These are phyloP conservation scores for Psidium guajava DNA, from an alignment of 345 rosid species.

Conservation along the genomic window DNA sequence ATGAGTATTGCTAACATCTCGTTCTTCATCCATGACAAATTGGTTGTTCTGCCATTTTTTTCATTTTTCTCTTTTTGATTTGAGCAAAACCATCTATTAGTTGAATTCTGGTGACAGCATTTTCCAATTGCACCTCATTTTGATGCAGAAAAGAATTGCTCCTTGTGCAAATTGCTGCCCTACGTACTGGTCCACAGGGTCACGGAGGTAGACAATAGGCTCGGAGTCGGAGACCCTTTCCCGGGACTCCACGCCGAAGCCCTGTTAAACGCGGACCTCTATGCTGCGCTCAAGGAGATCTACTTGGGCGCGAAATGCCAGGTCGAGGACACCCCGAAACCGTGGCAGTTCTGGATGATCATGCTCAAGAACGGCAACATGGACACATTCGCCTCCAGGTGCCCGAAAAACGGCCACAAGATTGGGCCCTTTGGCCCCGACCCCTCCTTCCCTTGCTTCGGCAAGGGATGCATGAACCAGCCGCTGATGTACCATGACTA, in stretches of 20 bases:
- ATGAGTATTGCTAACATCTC: neutral
- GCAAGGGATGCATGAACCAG: slow-evolving; percentile 77
- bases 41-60: neutral
- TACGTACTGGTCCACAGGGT: slow-evolving; percentile 42
- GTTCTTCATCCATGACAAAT: neutral
- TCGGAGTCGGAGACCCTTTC: slow-evolving; percentile 32
- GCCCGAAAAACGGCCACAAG: slow-evolving; percentile 53
- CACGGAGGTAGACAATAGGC: slow-evolving; percentile 51
- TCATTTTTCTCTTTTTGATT: neutral
- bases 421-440: slow-evolving; percentile 41
- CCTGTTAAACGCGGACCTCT: slow-evolving; percentile 29
- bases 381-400: slow-evolving; percentile 48
- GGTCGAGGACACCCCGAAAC: slow-evolving; percentile 47
- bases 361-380: slow-evolving; percentile 90
- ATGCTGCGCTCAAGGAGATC: slow-evolving; percentile 61
- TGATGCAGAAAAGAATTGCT: slow-evolving; percentile 1
- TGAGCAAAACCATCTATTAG: neutral
- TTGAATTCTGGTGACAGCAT: neutral
- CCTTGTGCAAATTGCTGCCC: neutral
- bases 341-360: slow-evolving; percentile 89
- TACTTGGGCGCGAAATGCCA: slow-evolving; percentile 60
- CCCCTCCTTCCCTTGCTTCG: slow-evolving; percentile 58
- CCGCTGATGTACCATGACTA: slow-evolving; percentile 47
- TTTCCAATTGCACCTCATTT: neutral
- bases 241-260: slow-evolving; percentile 19